These are phyloP conservation scores for Coniferiporia sulphurascens DNA, from an alignment of 1,284 basidiomycete species.

Conservation along the genomic window DNA sequence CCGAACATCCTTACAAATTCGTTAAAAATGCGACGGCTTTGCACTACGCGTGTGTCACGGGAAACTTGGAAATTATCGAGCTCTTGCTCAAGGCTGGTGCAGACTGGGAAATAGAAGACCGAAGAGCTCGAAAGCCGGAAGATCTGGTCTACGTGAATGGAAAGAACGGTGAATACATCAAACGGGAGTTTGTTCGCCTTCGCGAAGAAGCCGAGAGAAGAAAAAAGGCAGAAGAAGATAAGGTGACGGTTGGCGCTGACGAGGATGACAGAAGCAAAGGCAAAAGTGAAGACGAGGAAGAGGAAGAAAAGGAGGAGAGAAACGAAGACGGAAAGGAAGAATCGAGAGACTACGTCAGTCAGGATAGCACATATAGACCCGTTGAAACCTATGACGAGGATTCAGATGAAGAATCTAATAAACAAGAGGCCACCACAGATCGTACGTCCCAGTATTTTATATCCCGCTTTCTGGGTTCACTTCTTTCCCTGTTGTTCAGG, in stretches of 20 bases:
- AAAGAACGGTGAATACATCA: not conserved
- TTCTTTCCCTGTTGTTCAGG: not conserved
- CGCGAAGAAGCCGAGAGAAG: constrained; percentile 6
- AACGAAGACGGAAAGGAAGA: too few species aligned
- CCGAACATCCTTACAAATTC: not conserved
- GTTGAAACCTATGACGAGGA: not conserved
- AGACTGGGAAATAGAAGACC: constrained; percentile 10
- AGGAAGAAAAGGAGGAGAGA: too few species aligned
- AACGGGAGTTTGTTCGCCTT: not conserved
- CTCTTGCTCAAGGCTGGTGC: constrained; percentile 12
- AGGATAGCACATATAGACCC: not conserved
- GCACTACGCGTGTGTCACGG: constrained; percentile 11
- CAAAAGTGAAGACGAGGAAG: not conserved
- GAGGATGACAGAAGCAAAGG: not conserved
- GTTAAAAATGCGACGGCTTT: constrained; percentile 7
- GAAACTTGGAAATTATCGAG: constrained; percentile 3
- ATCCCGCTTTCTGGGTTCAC: not conserved
- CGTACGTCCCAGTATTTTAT: not conserved
- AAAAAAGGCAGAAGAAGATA: constrained; percentile 1
- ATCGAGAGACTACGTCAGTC: too few species aligned
- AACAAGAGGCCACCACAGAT: not conserved
- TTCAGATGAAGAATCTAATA: not conserved
- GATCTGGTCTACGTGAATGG: not conserved
- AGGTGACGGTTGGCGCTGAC: too few species aligned
- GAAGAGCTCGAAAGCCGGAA: not conserved